Evolutionary conservation across 2,329 filamentous ascomycete species (phyloP).

Genomic region (Epichloe scottii): DNA sequence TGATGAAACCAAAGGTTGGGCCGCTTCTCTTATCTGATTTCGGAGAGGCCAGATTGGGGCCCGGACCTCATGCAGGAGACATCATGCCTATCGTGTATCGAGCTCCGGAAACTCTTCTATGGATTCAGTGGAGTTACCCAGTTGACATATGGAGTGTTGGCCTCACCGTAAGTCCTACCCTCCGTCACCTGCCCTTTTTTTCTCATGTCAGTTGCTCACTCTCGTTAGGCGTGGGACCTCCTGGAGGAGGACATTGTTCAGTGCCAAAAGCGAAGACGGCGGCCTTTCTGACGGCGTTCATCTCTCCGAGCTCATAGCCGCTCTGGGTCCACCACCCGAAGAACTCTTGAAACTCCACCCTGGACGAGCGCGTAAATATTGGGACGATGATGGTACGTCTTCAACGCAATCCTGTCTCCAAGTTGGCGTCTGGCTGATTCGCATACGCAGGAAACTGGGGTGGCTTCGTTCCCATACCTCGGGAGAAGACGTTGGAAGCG

Average conservation of each 20-base stretch:
- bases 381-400: background rate
- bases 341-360: background rate
- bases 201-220: no score
- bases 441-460: background rate
- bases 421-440: background rate
- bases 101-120: background rate
- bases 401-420: background rate
- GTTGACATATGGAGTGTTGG: background rate
- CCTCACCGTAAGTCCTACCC: background rate
- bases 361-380: background rate
- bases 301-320: background rate
- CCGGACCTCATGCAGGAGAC: slow-evolving; percentile 13
- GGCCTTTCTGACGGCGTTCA: background rate
- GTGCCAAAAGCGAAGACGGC: background rate
- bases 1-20: slow-evolving; percentile 2
- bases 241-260: background rate
- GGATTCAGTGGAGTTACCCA: background rate
- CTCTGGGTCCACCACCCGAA: background rate
- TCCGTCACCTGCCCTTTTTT: background rate
- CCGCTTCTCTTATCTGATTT: background rate
- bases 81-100: slow-evolving; percentile 14
- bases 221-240: background rate
- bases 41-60: background rate
- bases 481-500: background rate
- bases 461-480: background rate